A percentile compares a stretch with the other conserved stretches of the same genome.
These are phyloP conservation scores for Hypoxylon lenormandii DNA, from an alignment of 495 filamentous ascomycete genomes.

Conservation along the genomic window DNA sequence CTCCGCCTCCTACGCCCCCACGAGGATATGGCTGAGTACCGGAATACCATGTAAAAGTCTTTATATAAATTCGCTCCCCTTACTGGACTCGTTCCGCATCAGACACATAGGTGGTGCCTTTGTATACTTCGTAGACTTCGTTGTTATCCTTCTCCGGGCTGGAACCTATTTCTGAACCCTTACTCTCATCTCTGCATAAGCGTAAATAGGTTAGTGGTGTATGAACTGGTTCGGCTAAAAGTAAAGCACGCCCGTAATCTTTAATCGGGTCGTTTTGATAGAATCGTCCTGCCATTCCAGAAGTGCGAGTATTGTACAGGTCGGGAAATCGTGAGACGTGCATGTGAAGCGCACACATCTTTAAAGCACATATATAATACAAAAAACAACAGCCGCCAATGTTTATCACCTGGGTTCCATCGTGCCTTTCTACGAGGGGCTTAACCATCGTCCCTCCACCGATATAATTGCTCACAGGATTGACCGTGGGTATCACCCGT, in stretches of 20 bases:
- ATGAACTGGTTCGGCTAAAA: no score
- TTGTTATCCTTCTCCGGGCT: no score
- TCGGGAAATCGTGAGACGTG: constrained; percentile 36
- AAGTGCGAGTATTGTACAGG: constrained; percentile 35
- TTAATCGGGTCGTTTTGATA: constrained; percentile 14
- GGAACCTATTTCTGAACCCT: no score
- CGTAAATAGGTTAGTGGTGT: no score
- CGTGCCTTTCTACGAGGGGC: background rate
- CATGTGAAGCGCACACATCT: constrained; percentile 20
- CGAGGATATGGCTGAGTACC: no score
- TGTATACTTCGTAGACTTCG: no score
- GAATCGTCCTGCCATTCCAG: constrained; percentile 37
- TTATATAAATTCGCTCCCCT: no score
- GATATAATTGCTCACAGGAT: background rate
- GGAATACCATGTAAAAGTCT: no score
- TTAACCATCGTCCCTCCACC: background rate
- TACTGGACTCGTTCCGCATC: no score
- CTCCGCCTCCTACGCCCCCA: no score
- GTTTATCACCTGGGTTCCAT: constrained; percentile 16
- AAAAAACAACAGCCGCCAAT: constrained; percentile 11
- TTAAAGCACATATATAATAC: constrained; percentile 42
- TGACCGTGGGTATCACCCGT: constrained; percentile 30
- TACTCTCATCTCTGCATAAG: no score
- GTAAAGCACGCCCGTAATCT: background rate
- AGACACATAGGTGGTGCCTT: no score